A percentile compares a stretch with the other conserved stretches of the same genome.
Conservation (phyloP, 345 rosid species). For the Arabidopsis thaliana region TAIR10.1 NC_003076.8:23233501-23234000, state of each 20-base stretch:
- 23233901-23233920: constrained; percentile 88
- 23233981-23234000: constrained; percentile 66
- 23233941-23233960: constrained; percentile 96
- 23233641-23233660: background rate
- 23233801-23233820: background rate
- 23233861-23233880: background rate
- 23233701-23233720: constrained; percentile 74
- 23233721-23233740: constrained; percentile 78
- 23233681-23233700: constrained; percentile 91
- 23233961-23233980: constrained; percentile 84
- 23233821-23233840: background rate
- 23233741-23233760: constrained; percentile 90
- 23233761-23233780: constrained; percentile 76
- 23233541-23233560: constrained; percentile 61
- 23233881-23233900: background rate
- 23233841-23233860: background rate
- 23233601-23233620: background rate
- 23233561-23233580: constrained; percentile 65
- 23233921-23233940: constrained; percentile 86
- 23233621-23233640: background rate
- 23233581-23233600: constrained; percentile 61
- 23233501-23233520: constrained; percentile 81
- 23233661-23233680: constrained; percentile 73
- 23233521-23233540: constrained; percentile 74
- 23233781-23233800: constrained; percentile 74